phyloP scores from a whole-genome alignment of 805 yeast species.

The Lipomyces sp. region DNA sequence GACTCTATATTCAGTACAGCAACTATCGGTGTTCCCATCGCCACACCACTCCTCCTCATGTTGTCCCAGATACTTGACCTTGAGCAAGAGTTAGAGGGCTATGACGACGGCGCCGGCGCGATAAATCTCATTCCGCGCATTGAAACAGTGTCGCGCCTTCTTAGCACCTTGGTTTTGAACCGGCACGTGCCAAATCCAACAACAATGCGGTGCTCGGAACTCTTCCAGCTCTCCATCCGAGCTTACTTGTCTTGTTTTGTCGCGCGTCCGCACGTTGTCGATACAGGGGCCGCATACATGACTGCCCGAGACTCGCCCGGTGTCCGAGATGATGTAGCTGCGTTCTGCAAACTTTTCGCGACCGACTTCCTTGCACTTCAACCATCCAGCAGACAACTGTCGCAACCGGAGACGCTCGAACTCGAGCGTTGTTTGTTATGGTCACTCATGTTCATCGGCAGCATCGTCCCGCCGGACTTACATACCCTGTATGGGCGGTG shows the following conservation, averaged over 20 bases:
- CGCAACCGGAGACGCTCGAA: slow-evolving; percentile 1
- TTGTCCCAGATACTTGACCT: slow-evolving; percentile 20
- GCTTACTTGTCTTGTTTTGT: slow-evolving; percentile 20
- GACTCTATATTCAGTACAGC: slow-evolving; percentile 16
- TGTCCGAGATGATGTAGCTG: neutral
- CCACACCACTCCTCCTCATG: slow-evolving; percentile 25
- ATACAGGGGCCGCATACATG: neutral
- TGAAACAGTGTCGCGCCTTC: slow-evolving; percentile 14
- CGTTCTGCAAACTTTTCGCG: neutral
- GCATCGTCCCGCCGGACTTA: slow-evolving; percentile 7
- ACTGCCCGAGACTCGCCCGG: neutral
- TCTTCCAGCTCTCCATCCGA: slow-evolving; percentile 20
- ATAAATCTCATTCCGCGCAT: slow-evolving; percentile 5
- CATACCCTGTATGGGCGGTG: slow-evolving; percentile 3
- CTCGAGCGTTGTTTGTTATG: slow-evolving; percentile 20
- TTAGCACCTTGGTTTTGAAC: slow-evolving; percentile 8
- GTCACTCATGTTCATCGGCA: slow-evolving; percentile 20
- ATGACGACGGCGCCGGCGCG: neutral
- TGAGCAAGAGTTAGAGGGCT: neutral
- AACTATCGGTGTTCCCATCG: slow-evolving; percentile 19
- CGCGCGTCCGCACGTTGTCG: neutral
- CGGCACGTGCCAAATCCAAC: slow-evolving; percentile 16
- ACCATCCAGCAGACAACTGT: neutral
- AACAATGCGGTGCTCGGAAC: slow-evolving; percentile 22
- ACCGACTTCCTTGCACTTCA: neutral